These are phyloP conservation scores for Discostella stelligera DNA, from an alignment of 352 stramenopile species.

Conservation along the genomic window DNA sequence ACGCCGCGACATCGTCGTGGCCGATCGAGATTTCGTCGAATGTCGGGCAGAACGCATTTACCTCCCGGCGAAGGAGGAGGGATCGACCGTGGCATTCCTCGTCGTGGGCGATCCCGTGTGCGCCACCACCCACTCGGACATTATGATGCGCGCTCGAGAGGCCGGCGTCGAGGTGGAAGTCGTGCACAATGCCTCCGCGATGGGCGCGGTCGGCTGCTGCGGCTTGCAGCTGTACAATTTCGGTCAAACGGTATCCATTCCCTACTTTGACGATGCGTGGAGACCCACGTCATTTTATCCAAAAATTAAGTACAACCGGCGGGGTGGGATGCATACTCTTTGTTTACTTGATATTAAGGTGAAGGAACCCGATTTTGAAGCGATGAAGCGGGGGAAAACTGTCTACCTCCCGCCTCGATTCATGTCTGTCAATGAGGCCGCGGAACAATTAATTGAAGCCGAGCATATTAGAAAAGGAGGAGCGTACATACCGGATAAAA, in stretches of 20 bases:
- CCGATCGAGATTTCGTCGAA: conserved; percentile 95
- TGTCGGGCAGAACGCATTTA: conserved; percentile 95
- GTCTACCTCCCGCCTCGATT: conserved; percentile 94
- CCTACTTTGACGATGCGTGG: conserved; percentile 95
- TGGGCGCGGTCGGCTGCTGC: conserved; percentile 93
- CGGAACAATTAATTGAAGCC: conserved; percentile 95
- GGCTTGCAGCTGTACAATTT: conserved; percentile 98
- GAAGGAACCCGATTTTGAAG: conserved; percentile 98
- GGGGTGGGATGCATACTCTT: conserved; percentile 96
- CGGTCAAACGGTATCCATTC: conserved; percentile 97
- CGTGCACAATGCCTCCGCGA: conserved; percentile 98
- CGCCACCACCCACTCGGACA: conserved; percentile 97
- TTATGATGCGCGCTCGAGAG: conserved; percentile 94
- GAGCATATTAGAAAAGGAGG: conserved; percentile 67
- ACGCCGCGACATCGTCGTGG: conserved; percentile 82
- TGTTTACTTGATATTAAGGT: conserved; percentile 99
- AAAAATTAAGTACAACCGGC: conserved; percentile 95
- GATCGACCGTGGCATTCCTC: conserved; percentile 95
- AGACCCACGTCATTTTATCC: conserved; percentile 96
- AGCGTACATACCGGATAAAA: conserved; percentile 67
- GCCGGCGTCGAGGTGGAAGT: conserved; percentile 92
- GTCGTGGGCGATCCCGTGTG: conserved; percentile 98
- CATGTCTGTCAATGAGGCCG: conserved; percentile 95
- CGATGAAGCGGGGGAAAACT: conserved; percentile 90
- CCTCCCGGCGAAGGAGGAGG: conserved; percentile 85